A percentile compares a stretch with the other conserved stretches of the same genome.
These are phyloP conservation scores for Babjeviella inositovora DNA, from an alignment of 805 yeast species.

Conservation along the genomic window DNA sequence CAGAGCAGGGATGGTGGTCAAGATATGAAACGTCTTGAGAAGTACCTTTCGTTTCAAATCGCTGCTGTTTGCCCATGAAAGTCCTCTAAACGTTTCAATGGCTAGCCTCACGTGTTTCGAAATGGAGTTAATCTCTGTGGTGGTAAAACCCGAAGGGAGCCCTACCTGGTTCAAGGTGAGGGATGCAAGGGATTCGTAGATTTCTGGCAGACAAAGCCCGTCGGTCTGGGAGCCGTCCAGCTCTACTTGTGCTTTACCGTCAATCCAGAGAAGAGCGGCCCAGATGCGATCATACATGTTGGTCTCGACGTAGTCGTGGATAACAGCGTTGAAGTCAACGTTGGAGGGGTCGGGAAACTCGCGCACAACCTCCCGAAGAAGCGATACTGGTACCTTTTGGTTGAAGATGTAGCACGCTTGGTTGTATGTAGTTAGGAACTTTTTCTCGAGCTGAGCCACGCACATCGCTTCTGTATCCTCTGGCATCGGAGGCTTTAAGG, in stretches of 20 bases:
- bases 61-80: slow-evolving; percentile 25
- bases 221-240: slow-evolving; percentile 1
- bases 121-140: slow-evolving; percentile 7
- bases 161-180: slow-evolving; percentile 36
- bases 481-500: slow-evolving; percentile 10
- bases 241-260: slow-evolving; percentile 1
- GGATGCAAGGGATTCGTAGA: slow-evolving; percentile 16
- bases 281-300: slow-evolving; percentile 56
- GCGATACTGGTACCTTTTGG: too few relatives aligned
- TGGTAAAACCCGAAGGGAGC: slow-evolving; percentile 12
- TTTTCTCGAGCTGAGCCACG: slow-evolving; percentile 8
- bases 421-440: too few relatives aligned
- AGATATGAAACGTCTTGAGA: slow-evolving; percentile 28
- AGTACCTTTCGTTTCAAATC: slow-evolving; percentile 29
- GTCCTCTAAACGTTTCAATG: slow-evolving; percentile 8
- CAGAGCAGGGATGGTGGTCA: slow-evolving; percentile 18
- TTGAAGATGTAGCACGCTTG: too few relatives aligned
- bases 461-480: slow-evolving; percentile 10
- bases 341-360: too few relatives aligned
- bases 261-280: slow-evolving; percentile 16
- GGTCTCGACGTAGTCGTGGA: slow-evolving; percentile 59
- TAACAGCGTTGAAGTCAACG: slow-evolving; percentile 29
- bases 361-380: too few relatives aligned
- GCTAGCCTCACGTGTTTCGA: slow-evolving; percentile 6
- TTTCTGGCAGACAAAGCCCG: slow-evolving; percentile 7